Evolutionary conservation across 768 basidiomycete species (phyloP), one percentile per base, ranked within the genome.

Genomic region (Austroboletus festivus): DNA sequence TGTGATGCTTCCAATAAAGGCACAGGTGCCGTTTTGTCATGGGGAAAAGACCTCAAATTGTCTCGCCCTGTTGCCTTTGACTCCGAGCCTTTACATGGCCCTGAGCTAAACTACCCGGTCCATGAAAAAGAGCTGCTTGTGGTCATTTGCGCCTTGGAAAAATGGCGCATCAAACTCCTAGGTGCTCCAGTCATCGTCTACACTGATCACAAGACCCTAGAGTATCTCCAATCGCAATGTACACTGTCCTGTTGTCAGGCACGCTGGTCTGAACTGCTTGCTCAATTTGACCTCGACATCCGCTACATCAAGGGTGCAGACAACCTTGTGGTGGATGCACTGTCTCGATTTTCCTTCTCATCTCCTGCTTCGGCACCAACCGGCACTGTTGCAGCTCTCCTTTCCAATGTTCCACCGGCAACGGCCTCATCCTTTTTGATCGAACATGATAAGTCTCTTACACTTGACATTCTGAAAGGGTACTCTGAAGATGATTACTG

Each of bases 211-310:
- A 39, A 52, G 0, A 63, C 64, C 0, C 47, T 68, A 0, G 53
- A 51, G n/a, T 70, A 74, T 44, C 13, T 61, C 1, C 52, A 43
- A 6, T n/a, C n/a, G 0, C 73, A 75, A 47, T 34, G 43, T 6
- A 56, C 71, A 20, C 51, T 77, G 1, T 72, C 64, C 0, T 51
- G 60, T 0, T 44, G 67, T 0, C 75, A 74, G 40, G 63, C 64
- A 0, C 56, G 67, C 0, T 77, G 74, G 76, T 26, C 73, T 1
- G 72, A 76, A 39, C 65, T 70, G 15, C 47, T 79, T 0, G 38
- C 51, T 0, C 53, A 67, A 22, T 78, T 74, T 51, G 66, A 76
- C 38, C 60, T 57, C 19, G 38, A 54, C 0, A 68, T 75, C 18
- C 42, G 46, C 4, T 76, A 75, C 46, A 47, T 78, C 61, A 48